phyloP scores from a whole-genome alignment of 192 early-diverging fungal species.

The Tieghemiomyces parasiticus region DNA sequence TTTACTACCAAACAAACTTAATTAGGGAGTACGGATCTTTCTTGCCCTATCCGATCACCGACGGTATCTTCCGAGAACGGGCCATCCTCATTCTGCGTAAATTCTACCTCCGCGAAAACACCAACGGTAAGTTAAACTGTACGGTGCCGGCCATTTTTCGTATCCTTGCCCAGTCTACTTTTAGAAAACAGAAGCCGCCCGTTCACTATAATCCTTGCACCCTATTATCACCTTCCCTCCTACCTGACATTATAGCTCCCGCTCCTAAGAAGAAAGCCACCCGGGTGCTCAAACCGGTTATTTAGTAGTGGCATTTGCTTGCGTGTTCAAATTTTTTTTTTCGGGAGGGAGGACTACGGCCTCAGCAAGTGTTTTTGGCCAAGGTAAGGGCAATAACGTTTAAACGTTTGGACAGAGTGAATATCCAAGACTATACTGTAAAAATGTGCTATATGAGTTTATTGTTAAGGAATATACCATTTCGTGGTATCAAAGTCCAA shows the following conservation, averaged over 20 bases:
- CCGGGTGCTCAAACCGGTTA: slow-evolving; percentile 63
- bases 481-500: too few relatives aligned
- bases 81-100: slow-evolving; percentile 73
- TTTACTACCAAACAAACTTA: slow-evolving; percentile 8
- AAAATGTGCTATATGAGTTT: too few relatives aligned
- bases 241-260: slow-evolving; percentile 42
- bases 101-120: slow-evolving; percentile 91
- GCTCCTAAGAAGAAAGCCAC: slow-evolving; percentile 76
- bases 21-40: slow-evolving; percentile 16
- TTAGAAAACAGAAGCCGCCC: background rate
- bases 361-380: too few relatives aligned
- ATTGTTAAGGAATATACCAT: too few relatives aligned
- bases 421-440: too few relatives aligned
- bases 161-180: slow-evolving; percentile 17
- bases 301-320: too few relatives aligned
- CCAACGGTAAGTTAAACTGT: slow-evolving; percentile 46
- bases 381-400: too few relatives aligned
- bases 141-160: background rate
- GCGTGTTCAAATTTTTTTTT: too few relatives aligned
- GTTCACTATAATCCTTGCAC: background rate
- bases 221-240: background rate
- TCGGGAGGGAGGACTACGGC: too few relatives aligned
- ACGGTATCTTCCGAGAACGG: slow-evolving; percentile 60
- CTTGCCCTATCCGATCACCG: slow-evolving; percentile 36
- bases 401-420: too few relatives aligned